Evolutionary conservation across 148 eudicot genomes (phyloP), one percentile per base, ranked within the genome.

Genomic region (Arbutus unedo): DNA sequence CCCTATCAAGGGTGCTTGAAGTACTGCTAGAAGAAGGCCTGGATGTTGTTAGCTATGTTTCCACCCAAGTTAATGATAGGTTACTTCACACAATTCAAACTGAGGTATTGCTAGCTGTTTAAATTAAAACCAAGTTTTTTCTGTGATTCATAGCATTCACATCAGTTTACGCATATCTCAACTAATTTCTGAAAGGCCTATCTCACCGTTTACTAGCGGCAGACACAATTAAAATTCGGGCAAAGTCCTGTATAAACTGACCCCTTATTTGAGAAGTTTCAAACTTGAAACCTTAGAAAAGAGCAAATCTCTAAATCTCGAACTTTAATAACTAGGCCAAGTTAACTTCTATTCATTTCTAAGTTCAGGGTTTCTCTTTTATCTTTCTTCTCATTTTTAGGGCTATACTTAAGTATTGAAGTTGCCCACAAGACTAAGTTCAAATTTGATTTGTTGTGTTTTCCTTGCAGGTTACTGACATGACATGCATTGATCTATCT

Each of bases 1-100:
- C 89, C 70, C 89, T 92, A 73, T 92, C 91, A 54, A 87, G 66
- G 72, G 86, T 86, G 44, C 80, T 92, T 67, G 51, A 76, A n/a
- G 78, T 78, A 60, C 80, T 92, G 18, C 62, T 68, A 56, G 74
- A 78, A 43, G 83, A 87, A 82, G 90, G 89, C 4, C 82, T 91
- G 38, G 71, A 82, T 74, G 86, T 91, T 56, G 86, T 85, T 57
- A 88, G 85, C 77, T 88, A 88, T 81, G 82, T 84, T 81, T 87
- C 95, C 19, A 79, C 91, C 15, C 84, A 19, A 81, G 54, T 74
- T 5, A 86, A 87, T 76, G 82, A 80, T 10, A 83, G 78, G n/a
- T 68, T 88, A 79, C 50, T 89, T 9, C 83, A 91, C 43, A 86
- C 59, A 5, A 89, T 92, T 47, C 88, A 84, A 66, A 78, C 89